These are phyloP conservation scores for Pittosporum tobira DNA, from an alignment of 129 eudicot genomes.

Conservation along the genomic window DNA sequence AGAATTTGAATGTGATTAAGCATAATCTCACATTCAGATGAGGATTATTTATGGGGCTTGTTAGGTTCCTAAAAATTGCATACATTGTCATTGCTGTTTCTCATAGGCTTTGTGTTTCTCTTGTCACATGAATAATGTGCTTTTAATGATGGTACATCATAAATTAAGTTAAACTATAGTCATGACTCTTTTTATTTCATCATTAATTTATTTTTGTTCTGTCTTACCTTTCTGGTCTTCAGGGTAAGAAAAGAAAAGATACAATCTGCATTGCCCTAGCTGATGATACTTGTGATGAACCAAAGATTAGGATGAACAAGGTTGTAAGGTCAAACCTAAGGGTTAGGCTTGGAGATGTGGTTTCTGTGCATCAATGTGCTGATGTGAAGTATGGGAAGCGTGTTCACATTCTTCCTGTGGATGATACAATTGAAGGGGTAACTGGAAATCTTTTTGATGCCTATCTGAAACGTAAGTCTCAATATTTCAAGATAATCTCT, in stretches of 20 bases:
- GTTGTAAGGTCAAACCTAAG: conserved; percentile 72
- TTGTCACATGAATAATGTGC: not conserved
- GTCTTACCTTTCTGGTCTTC: conserved; percentile 4
- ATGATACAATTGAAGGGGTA: conserved; percentile 84
- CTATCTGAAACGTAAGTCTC: conserved; percentile 67
- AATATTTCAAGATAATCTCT: not conserved
- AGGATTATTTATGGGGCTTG: too few species aligned
- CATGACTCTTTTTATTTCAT: too few species aligned
- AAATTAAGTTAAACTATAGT: too few species aligned
- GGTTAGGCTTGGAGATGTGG: conserved; percentile 83
- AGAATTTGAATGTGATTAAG: not conserved
- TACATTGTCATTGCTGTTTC: not conserved
- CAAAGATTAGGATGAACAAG: conserved; percentile 85
- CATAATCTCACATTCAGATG: too few species aligned
- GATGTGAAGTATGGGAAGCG: conserved; percentile 95
- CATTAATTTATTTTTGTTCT: not conserved
- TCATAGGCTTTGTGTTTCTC: not conserved
- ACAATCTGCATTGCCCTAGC: conserved; percentile 88
- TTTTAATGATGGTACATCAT: too few species aligned
- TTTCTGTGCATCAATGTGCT: conserved; percentile 84
- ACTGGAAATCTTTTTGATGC: conserved; percentile 86
- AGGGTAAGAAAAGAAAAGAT: conserved; percentile 90
- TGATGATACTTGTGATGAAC: conserved; percentile 89
- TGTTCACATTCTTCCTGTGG: conserved; percentile 83
- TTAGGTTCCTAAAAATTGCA: too few species aligned